Conservation (phyloP, 2,329 filamentous ascomycete genomes). For the Pseudocercospora crystallina region DNA sequence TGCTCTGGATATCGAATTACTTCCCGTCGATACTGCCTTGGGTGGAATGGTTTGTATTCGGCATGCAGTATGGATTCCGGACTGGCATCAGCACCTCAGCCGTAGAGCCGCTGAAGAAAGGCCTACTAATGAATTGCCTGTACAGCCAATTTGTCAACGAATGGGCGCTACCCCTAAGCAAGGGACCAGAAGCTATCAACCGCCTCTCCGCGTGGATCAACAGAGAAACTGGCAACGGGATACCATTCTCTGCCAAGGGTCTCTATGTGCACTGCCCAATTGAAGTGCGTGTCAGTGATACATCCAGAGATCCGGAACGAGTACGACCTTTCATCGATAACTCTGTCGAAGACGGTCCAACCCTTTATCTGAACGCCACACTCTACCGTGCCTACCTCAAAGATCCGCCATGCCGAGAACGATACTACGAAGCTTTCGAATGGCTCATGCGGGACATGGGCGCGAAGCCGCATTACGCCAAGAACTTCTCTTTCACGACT, state of each 20-base stretch:
- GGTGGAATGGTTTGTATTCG: conserved; percentile 95
- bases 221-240: conserved; percentile 66
- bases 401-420: conserved; percentile 71
- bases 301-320: conserved; percentile 46
- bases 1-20: conserved; percentile 77
- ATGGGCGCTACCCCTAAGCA: conserved; percentile 85
- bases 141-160: conserved; percentile 99
- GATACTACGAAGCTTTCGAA: conserved; percentile 89
- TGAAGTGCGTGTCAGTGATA: conserved; percentile 84
- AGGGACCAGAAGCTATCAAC: conserved; percentile 81
- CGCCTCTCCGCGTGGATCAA: conserved; percentile 86
- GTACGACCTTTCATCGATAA: conserved; percentile 71
- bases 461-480: conserved; percentile 85
- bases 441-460: conserved; percentile 85
- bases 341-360: conserved; percentile 66
- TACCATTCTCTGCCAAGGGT: conserved; percentile 77
- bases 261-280: conserved; percentile 87
- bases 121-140: conserved; percentile 92
- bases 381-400: conserved; percentile 78
- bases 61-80: conserved; percentile 92
- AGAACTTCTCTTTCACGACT: conserved; percentile 71
- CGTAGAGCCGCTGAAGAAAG: conserved; percentile 75
- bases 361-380: conserved; percentile 85
- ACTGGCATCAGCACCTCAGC: conserved; percentile 68
- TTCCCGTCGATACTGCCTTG: conserved; percentile 77